Evolutionary conservation across 345 rosid genomes (phyloP).

Genomic region (Cardamine resedifolia): DNA sequence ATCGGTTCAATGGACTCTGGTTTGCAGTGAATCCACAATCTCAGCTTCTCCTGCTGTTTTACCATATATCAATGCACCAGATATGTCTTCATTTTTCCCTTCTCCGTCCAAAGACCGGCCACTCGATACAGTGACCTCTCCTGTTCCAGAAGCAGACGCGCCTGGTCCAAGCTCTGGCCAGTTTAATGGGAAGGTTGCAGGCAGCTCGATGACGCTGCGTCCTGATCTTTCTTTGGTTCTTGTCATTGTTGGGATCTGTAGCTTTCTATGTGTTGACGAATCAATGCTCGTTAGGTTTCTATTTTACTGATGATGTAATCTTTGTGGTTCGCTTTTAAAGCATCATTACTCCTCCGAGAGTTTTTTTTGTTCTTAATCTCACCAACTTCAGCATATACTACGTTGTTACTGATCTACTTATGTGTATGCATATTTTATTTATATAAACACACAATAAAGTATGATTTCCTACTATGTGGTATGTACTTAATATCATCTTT

Average conservation of each 20-base stretch:
- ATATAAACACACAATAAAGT: background rate
- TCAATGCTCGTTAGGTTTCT: background rate
- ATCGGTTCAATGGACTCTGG: constrained; percentile 29
- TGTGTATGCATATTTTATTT: background rate
- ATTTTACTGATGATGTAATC: constrained; percentile 21
- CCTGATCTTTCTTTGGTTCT: constrained; percentile 25
- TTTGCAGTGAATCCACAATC: constrained; percentile 41
- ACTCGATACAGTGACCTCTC: constrained; percentile 39
- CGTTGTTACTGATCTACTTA: constrained; percentile 10
- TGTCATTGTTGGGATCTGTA: constrained; percentile 31
- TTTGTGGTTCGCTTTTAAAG: constrained; percentile 14
- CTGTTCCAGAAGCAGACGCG: constrained; percentile 41
- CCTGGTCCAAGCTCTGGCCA: constrained; percentile 57
- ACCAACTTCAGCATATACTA: constrained; percentile 6
- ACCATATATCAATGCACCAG: constrained; percentile 51
- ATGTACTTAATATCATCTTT: too few species aligned
- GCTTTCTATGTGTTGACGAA: constrained; percentile 12
- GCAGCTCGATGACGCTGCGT: constrained; percentile 34
- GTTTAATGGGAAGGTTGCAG: constrained; percentile 49
- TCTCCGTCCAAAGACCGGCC: constrained; percentile 43
- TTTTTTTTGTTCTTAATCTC: constrained; percentile 16
- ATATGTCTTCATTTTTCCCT: constrained; percentile 73
- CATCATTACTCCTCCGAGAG: background rate
- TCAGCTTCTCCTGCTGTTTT: constrained; percentile 60
- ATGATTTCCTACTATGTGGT: background rate